Evolutionary conservation across 345 rosid species (phyloP).

Genomic region (Aethionema arabicum): DNA sequence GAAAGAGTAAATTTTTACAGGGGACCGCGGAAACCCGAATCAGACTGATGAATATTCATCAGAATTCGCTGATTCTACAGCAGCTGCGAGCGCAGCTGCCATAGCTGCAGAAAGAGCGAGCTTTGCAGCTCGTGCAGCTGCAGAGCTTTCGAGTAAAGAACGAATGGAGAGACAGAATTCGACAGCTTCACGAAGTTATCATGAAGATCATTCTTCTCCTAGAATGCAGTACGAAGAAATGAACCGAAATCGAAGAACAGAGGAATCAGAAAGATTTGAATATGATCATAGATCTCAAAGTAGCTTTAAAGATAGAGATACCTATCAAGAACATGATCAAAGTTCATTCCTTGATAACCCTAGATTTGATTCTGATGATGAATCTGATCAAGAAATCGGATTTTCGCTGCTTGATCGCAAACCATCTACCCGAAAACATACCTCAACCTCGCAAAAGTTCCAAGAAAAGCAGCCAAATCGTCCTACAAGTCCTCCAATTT

Average conservation of each 20-base stretch:
- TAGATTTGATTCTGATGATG: conserved; percentile 43
- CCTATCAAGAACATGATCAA: conserved; percentile 45
- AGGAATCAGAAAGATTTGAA: conserved; percentile 19
- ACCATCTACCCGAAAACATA: conserved; percentile 34
- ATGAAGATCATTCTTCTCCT: conserved; percentile 30
- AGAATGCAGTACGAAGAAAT: conserved; percentile 27
- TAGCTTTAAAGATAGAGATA: conserved; percentile 38
- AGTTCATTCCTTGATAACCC: conserved; percentile 47
- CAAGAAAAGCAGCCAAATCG: conserved; percentile 31
- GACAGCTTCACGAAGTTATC: conserved; percentile 18
- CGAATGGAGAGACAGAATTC: conserved; percentile 36
- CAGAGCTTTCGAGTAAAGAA: conserved; percentile 75
- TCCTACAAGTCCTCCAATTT: conserved; percentile 34
- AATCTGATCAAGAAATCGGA: conserved; percentile 33
- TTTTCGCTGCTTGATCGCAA: conserved; percentile 42
- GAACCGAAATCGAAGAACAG: conserved; percentile 26
- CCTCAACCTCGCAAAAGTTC: conserved; percentile 40
- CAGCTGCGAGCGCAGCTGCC: conserved; percentile 96
- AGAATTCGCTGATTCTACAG: conserved; percentile 82
- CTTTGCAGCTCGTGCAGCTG: conserved; percentile 96
- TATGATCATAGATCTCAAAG: conserved; percentile 44
- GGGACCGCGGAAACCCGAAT: conserved; percentile 29
- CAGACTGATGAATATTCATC: conserved; percentile 25
- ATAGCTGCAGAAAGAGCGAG: conserved; percentile 97
- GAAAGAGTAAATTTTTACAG: neutral